Conservation (phyloP, 2,329 filamentous ascomycete species). For the Colletotrichum sp. region DNA sequence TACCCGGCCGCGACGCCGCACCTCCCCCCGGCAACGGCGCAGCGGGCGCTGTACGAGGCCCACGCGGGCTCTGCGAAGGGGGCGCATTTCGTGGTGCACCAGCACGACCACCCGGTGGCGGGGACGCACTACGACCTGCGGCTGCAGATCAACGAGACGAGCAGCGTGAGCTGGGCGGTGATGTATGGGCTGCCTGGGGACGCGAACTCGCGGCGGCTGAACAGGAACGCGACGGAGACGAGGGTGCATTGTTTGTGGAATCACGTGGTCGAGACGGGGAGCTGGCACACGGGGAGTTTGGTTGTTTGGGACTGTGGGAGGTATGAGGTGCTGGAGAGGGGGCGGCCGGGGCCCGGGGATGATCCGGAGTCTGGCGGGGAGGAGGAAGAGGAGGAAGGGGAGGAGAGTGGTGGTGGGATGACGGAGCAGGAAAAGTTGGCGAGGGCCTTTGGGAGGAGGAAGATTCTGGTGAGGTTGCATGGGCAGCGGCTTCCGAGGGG, state of each 20-base stretch:
- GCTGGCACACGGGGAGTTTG: slow-evolving; percentile 58
- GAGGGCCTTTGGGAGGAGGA: slow-evolving; percentile 56
- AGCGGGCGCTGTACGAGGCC: slow-evolving; percentile 38
- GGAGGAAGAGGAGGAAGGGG: slow-evolving; percentile 25
- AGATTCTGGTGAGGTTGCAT: slow-evolving; percentile 61
- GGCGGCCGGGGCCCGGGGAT: slow-evolving; percentile 32
- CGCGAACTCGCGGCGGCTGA: slow-evolving; percentile 57
- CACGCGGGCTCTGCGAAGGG: slow-evolving; percentile 36
- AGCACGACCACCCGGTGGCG: slow-evolving; percentile 75
- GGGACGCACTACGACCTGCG: slow-evolving; percentile 74
- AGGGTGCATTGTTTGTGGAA: slow-evolving; percentile 68
- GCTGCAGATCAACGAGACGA: slow-evolving; percentile 71
- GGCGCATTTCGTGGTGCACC: slow-evolving; percentile 72
- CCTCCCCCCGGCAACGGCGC: slow-evolving; percentile 36
- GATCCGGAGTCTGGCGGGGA: slow-evolving; percentile 31
- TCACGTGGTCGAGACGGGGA: slow-evolving; percentile 65
- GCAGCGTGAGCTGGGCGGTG: slow-evolving; percentile 69
- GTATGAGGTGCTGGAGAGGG: slow-evolving; percentile 57
- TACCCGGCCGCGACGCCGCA: slow-evolving; percentile 28
- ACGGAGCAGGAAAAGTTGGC: slow-evolving; percentile 54
- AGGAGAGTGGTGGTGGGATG: slow-evolving; percentile 6
- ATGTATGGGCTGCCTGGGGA: slow-evolving; percentile 68
- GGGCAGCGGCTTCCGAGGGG: slow-evolving; percentile 56
- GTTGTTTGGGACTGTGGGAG: slow-evolving; percentile 69
- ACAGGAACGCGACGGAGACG: slow-evolving; percentile 67